Percentiles rank a stretch among this genome's conserved stretches.
Conservation (phyloP, 164 flowering plant species). For the Macadamia integrifolia region DNA sequence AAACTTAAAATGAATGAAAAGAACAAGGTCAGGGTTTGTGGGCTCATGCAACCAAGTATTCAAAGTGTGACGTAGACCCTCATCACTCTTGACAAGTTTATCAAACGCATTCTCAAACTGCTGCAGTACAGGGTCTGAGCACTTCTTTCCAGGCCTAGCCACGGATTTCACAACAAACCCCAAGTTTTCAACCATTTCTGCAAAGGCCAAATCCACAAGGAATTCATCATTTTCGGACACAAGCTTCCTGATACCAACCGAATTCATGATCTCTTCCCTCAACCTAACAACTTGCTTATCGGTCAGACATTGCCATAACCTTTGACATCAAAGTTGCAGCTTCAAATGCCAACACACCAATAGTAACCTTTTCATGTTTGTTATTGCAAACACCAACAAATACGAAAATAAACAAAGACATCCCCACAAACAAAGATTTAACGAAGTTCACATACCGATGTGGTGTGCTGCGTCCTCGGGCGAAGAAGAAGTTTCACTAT, state of each 20-base stretch:
- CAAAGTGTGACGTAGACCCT: slow-evolving; percentile 27
- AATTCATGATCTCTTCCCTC: slow-evolving; percentile 43
- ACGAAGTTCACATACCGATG: no score
- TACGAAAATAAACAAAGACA: no score
- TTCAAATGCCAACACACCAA: slow-evolving; percentile 83
- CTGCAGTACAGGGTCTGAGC: slow-evolving; percentile 31
- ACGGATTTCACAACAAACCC: slow-evolving; percentile 45
- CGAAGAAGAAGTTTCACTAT: no score
- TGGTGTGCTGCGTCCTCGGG: no score
- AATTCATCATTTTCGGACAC: slow-evolving; percentile 68
- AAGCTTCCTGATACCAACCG: slow-evolving; percentile 66
- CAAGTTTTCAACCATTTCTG: slow-evolving; percentile 59
- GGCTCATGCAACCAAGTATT: no score
- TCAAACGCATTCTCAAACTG: slow-evolving; percentile 53
- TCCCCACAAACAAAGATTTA: no score
- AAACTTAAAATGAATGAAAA: no score
- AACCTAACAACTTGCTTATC: slow-evolving; percentile 39
- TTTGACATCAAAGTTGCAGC: slow-evolving; percentile 81
- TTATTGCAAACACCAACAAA: no score
- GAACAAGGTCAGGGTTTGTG: no score
- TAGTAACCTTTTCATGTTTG: neutral
- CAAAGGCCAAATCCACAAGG: slow-evolving; percentile 42
- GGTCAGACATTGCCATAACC: slow-evolving; percentile 63
- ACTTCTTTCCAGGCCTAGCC: slow-evolving; percentile 38
- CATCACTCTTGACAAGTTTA: slow-evolving; percentile 35